Evolutionary conservation across 345 rosid genomes (phyloP), one percentile per base, ranked within the genome.

Genomic region (Citrus mangshanensis): DNA sequence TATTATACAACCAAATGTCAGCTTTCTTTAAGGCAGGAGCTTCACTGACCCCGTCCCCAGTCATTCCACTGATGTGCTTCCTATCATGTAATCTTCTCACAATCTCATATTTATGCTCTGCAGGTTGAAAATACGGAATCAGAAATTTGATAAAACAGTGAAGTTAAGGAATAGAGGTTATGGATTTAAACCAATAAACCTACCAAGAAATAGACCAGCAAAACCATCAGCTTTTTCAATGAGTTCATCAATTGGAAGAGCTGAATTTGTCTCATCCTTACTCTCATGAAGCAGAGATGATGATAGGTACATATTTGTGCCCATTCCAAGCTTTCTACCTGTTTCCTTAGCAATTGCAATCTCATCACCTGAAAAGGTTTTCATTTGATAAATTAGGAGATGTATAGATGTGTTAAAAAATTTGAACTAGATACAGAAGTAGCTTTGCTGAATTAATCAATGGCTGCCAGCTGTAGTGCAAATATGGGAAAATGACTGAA

Each of bases 291-390:
- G 88, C 35, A 87, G 82, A 83, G 91, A 72, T 60, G 95, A 87
- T 55, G 93, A 86, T 3, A 86, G 88, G 58, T 86, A 82, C 89
- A 84, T 82, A 66, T 84, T 84, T 49, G 82, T 77, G n/a, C 88
- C 93, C 93, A 88, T 90, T 77, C 91, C 93, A 79, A 90, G 91
- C 68, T 89, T 83, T 80, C 93, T 84, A 70, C 93, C 93, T 13
- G 92, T 89, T 81, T 89, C 92, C 80, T 91, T 89, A 25, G 83
- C 91, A 61, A 91, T 89, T 4, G 94, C 92, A 16, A 91, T 90
- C 76, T 89, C 91, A 72, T 89, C 93, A 66, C 92, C 90, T 89
- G 77, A n/a, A 64, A 46, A 62, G 10, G 64, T 55, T 38, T 46
- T 77, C 18, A 18, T 13, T 28, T 7, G 66, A 37, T 37, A 18